phyloP scores from a whole-genome alignment of 2,329 filamentous ascomycete genomes.

The Pleomassaria siparia region DNA sequence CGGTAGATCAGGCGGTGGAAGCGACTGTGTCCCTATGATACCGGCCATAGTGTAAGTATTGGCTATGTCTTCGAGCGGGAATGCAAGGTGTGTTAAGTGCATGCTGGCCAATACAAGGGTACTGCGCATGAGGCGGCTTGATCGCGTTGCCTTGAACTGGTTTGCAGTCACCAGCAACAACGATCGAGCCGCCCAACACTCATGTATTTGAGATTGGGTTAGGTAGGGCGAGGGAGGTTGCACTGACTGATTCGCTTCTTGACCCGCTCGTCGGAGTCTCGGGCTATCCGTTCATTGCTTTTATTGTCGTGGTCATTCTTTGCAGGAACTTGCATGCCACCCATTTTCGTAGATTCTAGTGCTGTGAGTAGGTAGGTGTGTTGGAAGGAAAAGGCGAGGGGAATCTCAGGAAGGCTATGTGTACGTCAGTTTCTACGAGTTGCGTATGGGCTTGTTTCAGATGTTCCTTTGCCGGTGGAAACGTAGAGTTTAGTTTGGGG shows the following conservation, averaged over 20 bases:
- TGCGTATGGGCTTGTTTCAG: background rate
- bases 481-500: background rate
- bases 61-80: constrained; percentile 8
- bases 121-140: background rate
- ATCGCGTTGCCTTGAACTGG: background rate
- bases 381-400: background rate
- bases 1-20: constrained; percentile 86
- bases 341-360: constrained; percentile 11
- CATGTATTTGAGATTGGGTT: background rate
- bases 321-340: constrained; percentile 14
- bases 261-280: constrained; percentile 37
- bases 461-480: background rate
- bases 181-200: no score
- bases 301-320: constrained; percentile 20
- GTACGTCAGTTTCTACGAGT: background rate
- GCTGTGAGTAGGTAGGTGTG: background rate
- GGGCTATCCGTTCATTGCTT: constrained; percentile 24
- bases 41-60: constrained; percentile 25
- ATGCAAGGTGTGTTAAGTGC: background rate
- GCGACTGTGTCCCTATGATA: constrained; percentile 71
- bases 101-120: background rate
- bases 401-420: background rate
- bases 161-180: background rate
- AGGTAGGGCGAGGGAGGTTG: constrained; percentile 5
- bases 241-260: constrained; percentile 43